Percentiles rank a stretch among this genome's conserved stretches.
phyloP scores from a whole-genome alignment of 768 basidiomycete species.

The Melanogaster broomeanus region DNA sequence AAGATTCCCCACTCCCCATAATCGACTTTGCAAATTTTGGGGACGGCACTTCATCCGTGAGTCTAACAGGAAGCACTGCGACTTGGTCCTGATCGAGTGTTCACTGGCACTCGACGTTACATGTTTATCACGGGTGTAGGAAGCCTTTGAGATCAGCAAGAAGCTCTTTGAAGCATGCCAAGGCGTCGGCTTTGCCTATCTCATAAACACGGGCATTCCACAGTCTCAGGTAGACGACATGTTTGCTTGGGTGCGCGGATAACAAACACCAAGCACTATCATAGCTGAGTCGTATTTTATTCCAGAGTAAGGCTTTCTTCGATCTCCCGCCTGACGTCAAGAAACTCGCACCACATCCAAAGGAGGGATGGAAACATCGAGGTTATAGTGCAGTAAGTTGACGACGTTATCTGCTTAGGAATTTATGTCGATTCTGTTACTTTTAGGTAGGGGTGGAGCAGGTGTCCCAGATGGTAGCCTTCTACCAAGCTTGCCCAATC shows the following conservation, averaged over 20 bases:
- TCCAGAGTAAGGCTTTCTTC: conserved; percentile 43
- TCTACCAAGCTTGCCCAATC: background rate
- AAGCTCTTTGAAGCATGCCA: conserved; percentile 17
- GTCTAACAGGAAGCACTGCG: background rate
- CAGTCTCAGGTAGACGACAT: conserved; percentile 38
- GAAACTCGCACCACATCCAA: conserved; percentile 47
- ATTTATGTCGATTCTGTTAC: background rate
- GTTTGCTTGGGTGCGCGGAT: conserved; percentile 42
- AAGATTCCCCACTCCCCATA: conserved; percentile 6
- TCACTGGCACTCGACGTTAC: background rate
- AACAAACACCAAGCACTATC: conserved; percentile 2
- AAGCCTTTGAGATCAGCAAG: conserved; percentile 13
- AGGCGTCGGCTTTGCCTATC: conserved; percentile 49
- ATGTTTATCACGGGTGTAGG: conserved; percentile 4
- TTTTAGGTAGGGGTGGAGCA: conserved; percentile 43
- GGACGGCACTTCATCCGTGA: conserved; percentile 12
- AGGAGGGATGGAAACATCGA: conserved; percentile 45
- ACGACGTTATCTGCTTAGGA: background rate
- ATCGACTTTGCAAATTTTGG: conserved; percentile 14
- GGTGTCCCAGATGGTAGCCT: conserved; percentile 27
- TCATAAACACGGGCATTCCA: conserved; percentile 44
- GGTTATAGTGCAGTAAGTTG: conserved; percentile 33
- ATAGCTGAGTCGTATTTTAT: background rate
- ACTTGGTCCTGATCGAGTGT: background rate
- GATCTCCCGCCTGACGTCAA: conserved; percentile 39